These are phyloP conservation scores for Erodium texanum DNA, from an alignment of 441 rosid genomes.

Conservation along the genomic window DNA sequence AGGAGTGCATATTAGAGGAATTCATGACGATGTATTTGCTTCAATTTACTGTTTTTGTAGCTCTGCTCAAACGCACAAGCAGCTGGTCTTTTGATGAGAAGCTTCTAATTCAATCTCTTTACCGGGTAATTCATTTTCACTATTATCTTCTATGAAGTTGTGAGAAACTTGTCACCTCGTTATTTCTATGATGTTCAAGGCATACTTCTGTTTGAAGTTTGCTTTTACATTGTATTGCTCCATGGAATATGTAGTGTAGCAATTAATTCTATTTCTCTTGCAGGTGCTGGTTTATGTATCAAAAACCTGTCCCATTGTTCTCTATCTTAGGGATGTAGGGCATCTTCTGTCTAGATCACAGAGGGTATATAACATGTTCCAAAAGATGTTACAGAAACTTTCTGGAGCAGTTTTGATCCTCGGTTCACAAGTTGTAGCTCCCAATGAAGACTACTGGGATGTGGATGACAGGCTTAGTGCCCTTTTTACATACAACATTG, in stretches of 20 bases:
- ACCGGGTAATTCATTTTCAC: constrained; percentile 42
- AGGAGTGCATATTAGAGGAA: background rate
- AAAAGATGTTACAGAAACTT: constrained; percentile 61
- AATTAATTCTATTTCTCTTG: constrained; percentile 11
- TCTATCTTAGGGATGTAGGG: constrained; percentile 71
- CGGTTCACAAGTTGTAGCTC: constrained; percentile 51
- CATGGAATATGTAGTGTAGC: background rate
- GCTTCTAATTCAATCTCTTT: constrained; percentile 70
- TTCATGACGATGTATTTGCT: background rate
- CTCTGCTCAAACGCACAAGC: constrained; percentile 53
- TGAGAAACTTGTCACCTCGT: background rate
- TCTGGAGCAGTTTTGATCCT: constrained; percentile 62
- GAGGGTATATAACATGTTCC: constrained; percentile 58
- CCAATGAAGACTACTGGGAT: constrained; percentile 32
- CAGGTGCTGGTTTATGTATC: constrained; percentile 72
- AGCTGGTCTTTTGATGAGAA: constrained; percentile 85
- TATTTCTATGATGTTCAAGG: background rate
- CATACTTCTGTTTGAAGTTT: background rate
- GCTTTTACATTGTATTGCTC: background rate
- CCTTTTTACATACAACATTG: constrained; percentile 63
- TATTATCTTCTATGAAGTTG: background rate
- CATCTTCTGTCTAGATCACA: constrained; percentile 53
- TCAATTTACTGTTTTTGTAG: constrained; percentile 22
- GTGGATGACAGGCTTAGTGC: constrained; percentile 48
- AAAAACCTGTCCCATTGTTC: constrained; percentile 61